Conservation (phyloP, 2,329 filamentous ascomycete species). For the Claviceps capensis region DNA sequence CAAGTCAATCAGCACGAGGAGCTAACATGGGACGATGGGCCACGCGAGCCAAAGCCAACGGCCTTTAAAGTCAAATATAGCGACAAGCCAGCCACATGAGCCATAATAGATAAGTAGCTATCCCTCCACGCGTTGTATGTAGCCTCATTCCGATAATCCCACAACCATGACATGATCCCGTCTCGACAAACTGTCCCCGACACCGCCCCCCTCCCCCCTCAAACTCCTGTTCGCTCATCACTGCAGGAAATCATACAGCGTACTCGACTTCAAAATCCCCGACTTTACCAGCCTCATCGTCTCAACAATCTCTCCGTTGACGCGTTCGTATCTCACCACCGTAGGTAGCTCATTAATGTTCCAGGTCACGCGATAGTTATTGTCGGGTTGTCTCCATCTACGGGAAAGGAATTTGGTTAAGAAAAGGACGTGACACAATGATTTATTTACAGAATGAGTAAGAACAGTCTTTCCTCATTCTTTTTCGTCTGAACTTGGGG, state of each 20-base stretch:
- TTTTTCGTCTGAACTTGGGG: background rate
- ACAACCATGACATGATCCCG: background rate
- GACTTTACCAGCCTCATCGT: conserved; percentile 5
- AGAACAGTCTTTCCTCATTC: background rate
- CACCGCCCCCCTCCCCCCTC: background rate
- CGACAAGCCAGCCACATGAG: too few relatives aligned
- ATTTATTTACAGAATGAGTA: background rate
- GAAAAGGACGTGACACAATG: background rate
- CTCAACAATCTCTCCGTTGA: conserved; percentile 14
- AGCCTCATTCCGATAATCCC: too few relatives aligned
- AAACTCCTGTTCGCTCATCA: background rate
- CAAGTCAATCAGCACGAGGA: too few relatives aligned
- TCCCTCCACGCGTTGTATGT: too few relatives aligned
- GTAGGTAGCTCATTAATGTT: conserved; percentile 20
- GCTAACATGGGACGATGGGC: too few relatives aligned
- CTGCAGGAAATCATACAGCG: conserved; percentile 3
- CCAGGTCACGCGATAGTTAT: conserved; percentile 22
- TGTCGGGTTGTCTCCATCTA: conserved; percentile 22
- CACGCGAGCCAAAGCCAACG: too few relatives aligned
- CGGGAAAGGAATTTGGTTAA: background rate
- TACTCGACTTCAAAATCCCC: conserved; percentile 2
- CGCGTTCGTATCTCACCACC: conserved; percentile 18
- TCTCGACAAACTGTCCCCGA: background rate
- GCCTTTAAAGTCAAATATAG: too few relatives aligned
- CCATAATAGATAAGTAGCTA: too few relatives aligned